Evolutionary conservation across 2,329 filamentous ascomycete genomes (phyloP).

Genomic region (Lasiodiplodia sp.): DNA sequence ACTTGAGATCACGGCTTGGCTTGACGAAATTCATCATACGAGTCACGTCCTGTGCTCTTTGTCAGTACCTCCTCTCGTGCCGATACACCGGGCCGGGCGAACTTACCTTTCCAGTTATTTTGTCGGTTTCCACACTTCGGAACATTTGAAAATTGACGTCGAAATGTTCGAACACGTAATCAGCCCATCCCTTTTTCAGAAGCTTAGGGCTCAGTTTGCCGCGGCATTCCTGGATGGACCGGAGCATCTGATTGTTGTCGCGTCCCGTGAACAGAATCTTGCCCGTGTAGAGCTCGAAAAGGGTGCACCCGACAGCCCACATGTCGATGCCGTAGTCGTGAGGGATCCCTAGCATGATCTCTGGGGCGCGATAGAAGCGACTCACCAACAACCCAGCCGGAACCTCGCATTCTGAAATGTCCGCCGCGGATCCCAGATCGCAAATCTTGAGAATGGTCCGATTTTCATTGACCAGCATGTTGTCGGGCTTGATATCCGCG

Average conservation of each 20-base stretch:
- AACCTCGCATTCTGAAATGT: constrained; percentile 84
- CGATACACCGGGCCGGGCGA: constrained; percentile 28
- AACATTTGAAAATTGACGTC: constrained; percentile 81
- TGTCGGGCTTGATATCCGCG: constrained; percentile 96
- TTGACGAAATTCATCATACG: constrained; percentile 74
- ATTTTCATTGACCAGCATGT: constrained; percentile 88
- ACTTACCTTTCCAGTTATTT: constrained; percentile 75
- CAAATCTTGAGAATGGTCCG: constrained; percentile 91
- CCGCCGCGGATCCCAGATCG: constrained; percentile 94
- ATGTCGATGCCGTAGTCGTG: constrained; percentile 95
- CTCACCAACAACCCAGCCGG: constrained; percentile 90
- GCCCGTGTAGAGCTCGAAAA: constrained; percentile 96
- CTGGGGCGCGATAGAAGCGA: constrained; percentile 95
- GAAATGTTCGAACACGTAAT: constrained; percentile 80
- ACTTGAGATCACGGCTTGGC: constrained; percentile 75
- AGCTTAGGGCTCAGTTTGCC: constrained; percentile 91
- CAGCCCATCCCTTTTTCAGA: constrained; percentile 72
- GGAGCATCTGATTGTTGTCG: constrained; percentile 98
- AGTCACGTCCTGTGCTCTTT: constrained; percentile 65
- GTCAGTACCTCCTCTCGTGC: constrained; percentile 30
- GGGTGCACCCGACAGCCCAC: constrained; percentile 97
- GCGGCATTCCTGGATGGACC: constrained; percentile 93
- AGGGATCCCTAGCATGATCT: constrained; percentile 82
- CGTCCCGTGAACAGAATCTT: constrained; percentile 95
- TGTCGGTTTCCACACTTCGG: constrained; percentile 83